phyloP scores from a whole-genome alignment of 805 yeast species.

The Candida fluviatilis region DNA sequence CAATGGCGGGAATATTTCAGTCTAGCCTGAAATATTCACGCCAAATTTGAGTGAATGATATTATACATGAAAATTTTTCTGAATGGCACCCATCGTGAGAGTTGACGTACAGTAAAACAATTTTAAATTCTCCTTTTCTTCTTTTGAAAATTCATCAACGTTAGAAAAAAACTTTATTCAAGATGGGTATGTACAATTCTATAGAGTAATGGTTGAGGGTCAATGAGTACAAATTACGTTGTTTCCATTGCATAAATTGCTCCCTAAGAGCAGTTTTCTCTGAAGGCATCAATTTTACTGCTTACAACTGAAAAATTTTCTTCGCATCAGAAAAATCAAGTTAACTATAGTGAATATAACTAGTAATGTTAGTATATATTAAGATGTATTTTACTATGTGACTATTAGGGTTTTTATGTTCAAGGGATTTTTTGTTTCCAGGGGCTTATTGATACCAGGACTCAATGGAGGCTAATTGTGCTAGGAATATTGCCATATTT shows the following conservation, averaged over 20 bases:
- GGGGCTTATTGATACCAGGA: too few species aligned
- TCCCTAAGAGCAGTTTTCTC: background rate
- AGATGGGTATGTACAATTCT: slow-evolving; percentile 30
- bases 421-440: too few species aligned
- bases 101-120: slow-evolving; percentile 7
- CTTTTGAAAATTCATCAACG: slow-evolving; percentile 6
- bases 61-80: slow-evolving; percentile 3
- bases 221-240: background rate
- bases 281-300: background rate
- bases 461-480: too few species aligned
- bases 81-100: slow-evolving; percentile 4
- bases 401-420: too few species aligned
- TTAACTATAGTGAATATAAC: background rate
- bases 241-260: background rate
- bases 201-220: background rate
- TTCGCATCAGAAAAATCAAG: background rate
- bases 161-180: slow-evolving; percentile 15
- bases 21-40: slow-evolving; percentile 4
- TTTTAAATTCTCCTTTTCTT: slow-evolving; percentile 14
- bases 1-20: slow-evolving; percentile 1
- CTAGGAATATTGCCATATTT: too few species aligned
- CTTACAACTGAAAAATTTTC: background rate
- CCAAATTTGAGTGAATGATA: background rate
- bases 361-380: too few species aligned
- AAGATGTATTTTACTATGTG: too few species aligned